These are phyloP conservation scores for Amaranthus tricolor DNA, from an alignment of 179 eudicot species.

Conservation along the genomic window DNA sequence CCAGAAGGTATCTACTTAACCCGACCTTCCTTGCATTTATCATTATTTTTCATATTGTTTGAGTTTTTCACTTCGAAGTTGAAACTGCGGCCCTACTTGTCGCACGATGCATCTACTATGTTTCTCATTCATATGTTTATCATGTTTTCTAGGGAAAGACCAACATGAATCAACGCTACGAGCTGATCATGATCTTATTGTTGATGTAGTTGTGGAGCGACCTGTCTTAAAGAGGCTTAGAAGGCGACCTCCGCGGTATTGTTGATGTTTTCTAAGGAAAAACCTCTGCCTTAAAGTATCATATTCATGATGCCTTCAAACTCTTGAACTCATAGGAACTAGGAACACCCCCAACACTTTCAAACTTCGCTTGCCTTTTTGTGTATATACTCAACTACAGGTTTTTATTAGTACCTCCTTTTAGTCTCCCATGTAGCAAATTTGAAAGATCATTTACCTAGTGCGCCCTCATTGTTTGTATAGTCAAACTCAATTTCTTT, in stretches of 20 bases:
- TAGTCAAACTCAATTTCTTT: too few species aligned
- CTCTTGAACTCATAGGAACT: not conserved
- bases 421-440: not conserved
- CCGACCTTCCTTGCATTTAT: not conserved
- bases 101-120: not conserved
- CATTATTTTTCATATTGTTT: too few species aligned
- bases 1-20: constrained; percentile 28
- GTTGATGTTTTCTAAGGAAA: constrained; percentile 1
- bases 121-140: not conserved
- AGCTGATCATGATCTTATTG: not conserved
- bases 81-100: too few species aligned
- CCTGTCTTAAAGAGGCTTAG: constrained; percentile 29
- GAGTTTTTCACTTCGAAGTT: too few species aligned
- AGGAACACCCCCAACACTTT: not conserved
- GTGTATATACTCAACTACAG: too few species aligned
- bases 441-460: not conserved
- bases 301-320: not conserved
- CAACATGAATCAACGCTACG: constrained; percentile 13
- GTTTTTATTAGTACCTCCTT: not conserved
- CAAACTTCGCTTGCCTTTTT: not conserved
- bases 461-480: too few species aligned
- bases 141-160: constrained; percentile 24
- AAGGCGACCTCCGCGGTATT: constrained; percentile 24
- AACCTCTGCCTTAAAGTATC: not conserved
- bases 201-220: not conserved